Percentiles rank a stretch among this genome's conserved stretches.
These are phyloP conservation scores for Eucalyptus marginata DNA, from an alignment of 345 rosid genomes.

Conservation along the genomic window DNA sequence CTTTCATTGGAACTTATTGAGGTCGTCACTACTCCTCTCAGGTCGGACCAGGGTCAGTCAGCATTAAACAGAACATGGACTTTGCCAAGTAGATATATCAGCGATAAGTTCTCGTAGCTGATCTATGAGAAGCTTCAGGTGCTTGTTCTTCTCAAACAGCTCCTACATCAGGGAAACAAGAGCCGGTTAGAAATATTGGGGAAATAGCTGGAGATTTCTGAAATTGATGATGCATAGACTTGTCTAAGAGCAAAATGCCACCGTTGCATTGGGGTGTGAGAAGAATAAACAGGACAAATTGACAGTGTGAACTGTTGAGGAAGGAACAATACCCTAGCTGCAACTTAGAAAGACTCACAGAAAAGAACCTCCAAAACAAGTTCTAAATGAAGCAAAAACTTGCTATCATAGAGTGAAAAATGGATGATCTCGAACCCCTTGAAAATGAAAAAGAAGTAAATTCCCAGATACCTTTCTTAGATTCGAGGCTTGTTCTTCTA, in stretches of 20 bases:
- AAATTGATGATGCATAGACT: background rate
- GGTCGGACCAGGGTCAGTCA: background rate
- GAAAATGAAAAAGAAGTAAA: background rate
- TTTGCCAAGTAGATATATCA: slow-evolving; percentile 88
- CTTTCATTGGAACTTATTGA: background rate
- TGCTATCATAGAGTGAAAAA: background rate
- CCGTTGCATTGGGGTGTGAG: background rate
- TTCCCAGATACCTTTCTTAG: slow-evolving; percentile 52
- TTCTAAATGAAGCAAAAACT: background rate
- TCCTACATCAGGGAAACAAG: slow-evolving; percentile 28
- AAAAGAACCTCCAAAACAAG: background rate
- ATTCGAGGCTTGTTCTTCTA: slow-evolving; percentile 64
- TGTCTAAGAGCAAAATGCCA: background rate
- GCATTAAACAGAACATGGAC: slow-evolving; percentile 58
- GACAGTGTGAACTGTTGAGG: background rate
- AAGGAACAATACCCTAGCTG: background rate
- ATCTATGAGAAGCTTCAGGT: slow-evolving; percentile 72
- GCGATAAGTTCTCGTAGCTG: slow-evolving; percentile 61
- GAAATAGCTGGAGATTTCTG: background rate
- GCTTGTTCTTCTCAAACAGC: slow-evolving; percentile 62
- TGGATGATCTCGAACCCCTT: background rate
- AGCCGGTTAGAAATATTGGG: background rate
- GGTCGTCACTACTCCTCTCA: background rate
- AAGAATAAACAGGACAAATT: background rate
- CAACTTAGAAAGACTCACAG: background rate